Evolutionary conservation across 371 early-diverging fungal species (phyloP).

Genomic region (Rhizomucor pusillus): DNA sequence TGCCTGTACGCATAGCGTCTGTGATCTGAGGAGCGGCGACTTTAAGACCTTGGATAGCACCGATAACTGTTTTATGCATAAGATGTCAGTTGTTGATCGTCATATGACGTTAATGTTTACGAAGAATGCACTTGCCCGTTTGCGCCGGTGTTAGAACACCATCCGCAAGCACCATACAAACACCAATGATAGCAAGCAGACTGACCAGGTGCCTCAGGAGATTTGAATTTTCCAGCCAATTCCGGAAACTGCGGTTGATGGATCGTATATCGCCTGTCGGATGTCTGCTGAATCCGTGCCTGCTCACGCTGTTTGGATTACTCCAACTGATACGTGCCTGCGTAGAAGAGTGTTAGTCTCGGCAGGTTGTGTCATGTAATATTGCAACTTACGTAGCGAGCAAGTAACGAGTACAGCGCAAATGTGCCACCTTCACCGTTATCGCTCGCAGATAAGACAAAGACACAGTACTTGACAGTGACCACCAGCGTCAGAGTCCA

Average conservation of each 20-base stretch:
- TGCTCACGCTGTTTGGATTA: constrained; percentile 10
- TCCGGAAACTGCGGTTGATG: constrained; percentile 15
- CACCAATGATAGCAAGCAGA: constrained; percentile 20
- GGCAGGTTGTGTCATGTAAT: background rate
- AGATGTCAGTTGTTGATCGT: background rate
- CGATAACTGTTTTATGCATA: constrained; percentile 6
- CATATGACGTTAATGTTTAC: background rate
- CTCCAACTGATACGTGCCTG: constrained; percentile 22
- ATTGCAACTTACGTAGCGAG: constrained; percentile 22
- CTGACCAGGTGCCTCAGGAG: constrained; percentile 17
- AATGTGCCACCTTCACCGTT: constrained; percentile 67
- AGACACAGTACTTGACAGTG: constrained; percentile 48
- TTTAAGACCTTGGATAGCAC: constrained; percentile 24
- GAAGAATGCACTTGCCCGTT: constrained; percentile 13
- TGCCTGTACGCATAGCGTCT: constrained; percentile 15
- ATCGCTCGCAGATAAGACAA: constrained; percentile 55
- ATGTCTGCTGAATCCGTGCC: constrained; percentile 11
- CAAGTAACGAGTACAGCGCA: constrained; percentile 52
- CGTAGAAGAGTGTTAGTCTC: background rate
- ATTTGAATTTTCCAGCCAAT: constrained; percentile 17
- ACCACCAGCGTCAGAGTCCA: constrained; percentile 56
- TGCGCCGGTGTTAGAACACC: constrained; percentile 44
- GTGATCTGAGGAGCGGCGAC: constrained; percentile 15
- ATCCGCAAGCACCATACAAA: constrained; percentile 35
- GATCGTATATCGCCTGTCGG: constrained; percentile 15